These are phyloP conservation scores for Exophiala sp. DNA, from an alignment of 2,329 filamentous ascomycete species.

Conservation along the genomic window DNA sequence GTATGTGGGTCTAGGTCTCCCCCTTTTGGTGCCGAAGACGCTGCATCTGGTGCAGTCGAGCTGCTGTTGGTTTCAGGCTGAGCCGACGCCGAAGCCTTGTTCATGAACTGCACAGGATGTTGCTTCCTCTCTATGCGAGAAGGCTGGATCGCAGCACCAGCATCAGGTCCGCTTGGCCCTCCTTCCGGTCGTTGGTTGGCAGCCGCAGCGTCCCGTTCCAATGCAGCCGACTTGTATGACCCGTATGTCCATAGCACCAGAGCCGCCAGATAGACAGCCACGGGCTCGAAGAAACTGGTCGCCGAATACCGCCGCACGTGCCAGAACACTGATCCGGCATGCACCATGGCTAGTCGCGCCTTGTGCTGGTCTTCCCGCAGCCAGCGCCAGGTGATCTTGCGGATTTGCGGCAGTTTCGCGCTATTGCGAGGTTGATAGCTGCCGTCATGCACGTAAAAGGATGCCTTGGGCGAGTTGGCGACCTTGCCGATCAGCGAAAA, in stretches of 20 bases:
- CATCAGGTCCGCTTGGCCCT: conserved; percentile 21
- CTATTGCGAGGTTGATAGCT: conserved; percentile 25
- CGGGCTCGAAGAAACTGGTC: conserved; percentile 46
- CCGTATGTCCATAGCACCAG: conserved; percentile 48
- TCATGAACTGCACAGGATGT: conserved; percentile 17
- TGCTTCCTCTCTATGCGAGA: conserved; percentile 23
- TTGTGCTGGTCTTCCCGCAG: conserved; percentile 49
- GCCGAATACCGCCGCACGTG: conserved; percentile 47
- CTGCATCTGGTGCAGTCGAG: not conserved
- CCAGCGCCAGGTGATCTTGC: conserved; percentile 45
- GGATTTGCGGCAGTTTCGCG: conserved; percentile 24
- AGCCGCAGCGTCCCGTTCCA: conserved; percentile 19
- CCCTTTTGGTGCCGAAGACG: not conserved
- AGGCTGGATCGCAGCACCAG: conserved; percentile 18
- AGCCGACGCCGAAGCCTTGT: conserved; percentile 8
- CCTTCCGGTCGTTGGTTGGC: conserved; percentile 18
- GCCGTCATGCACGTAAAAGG: conserved; percentile 26
- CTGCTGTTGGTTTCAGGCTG: conserved; percentile 2
- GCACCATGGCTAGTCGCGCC: conserved; percentile 52
- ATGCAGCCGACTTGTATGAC: conserved; percentile 26
- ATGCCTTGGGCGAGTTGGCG: conserved; percentile 19
- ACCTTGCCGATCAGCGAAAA: conserved; percentile 25
- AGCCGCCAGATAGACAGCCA: conserved; percentile 43
- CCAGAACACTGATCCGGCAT: conserved; percentile 50
- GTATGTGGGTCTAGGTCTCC: no score